Evolutionary conservation across 2,329 filamentous ascomycete genomes (phyloP), one percentile per base, ranked within the genome.

Genomic region (Aspergillus sp.): DNA sequence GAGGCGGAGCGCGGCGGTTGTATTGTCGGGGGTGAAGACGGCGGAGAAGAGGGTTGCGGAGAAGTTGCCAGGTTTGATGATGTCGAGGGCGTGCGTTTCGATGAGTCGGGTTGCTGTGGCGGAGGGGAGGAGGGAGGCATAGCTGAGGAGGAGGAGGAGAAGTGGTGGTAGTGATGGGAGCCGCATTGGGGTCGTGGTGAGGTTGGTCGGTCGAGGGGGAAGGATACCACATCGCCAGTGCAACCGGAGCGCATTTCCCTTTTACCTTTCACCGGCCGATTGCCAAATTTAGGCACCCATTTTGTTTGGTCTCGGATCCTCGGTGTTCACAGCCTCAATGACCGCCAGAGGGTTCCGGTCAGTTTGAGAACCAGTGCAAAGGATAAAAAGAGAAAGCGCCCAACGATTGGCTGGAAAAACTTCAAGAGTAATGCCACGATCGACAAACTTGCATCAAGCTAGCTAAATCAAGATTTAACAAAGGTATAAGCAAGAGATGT

Each of bases 31-130:
- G 9, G 81, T 79, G 75, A 88, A 88, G 59, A 84, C 74, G 53
- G 96, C 90, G 69, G 94, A 89, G 85, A 97, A 97, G 60, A 94
- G 84, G 70, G 90, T 93, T 70, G 93, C 93, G 7, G 91, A 90
- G 77, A 97, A 95, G 72, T 88, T 89, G 77, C 94, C 89, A 60
- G 87, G 82, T 82, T 93, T 90, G 79, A 93, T 97, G 50, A 90
- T 85, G 77, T 91, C 92, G 69, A 97, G 85, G 31, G 93, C 96
- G 74, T 86, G 91, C 58, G 93, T 95, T 71, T 89, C 83, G 72
- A 98, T 90, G 72, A 91, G 82, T 65, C 84, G 84, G 73, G 87
- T 83, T 64, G 87, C 90, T 61, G 85, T 81, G 59, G 81, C 83
- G 61, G 85, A 53, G 6, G 30, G 22, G 22, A 53, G 50, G 28